Evolutionary conservation across 2,329 filamentous ascomycete genomes (phyloP), one percentile per base, ranked within the genome.

Genomic region (Davidsoniella virescens): DNA sequence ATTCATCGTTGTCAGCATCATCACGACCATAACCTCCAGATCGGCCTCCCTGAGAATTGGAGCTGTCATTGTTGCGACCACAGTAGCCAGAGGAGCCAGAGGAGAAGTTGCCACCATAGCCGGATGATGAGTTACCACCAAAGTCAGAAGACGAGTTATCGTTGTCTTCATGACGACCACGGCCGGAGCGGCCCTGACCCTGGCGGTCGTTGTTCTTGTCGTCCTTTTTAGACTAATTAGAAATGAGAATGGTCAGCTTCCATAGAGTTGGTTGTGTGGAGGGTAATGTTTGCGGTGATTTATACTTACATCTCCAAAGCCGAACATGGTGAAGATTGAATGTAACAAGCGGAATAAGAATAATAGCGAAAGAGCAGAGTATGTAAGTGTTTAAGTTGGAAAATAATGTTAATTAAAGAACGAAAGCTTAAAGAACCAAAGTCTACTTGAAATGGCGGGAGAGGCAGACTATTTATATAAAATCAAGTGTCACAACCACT

Each of bases 131-230:
- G 54, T 38, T 49, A 52, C 55, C 51, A 33, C 55, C 57, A 29
- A 29, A 29, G 2, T 7, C 26, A 29, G 26, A 29, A 29, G 26
- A 29, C 26, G 6, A 29, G 5, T 29, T 29, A 42, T 58, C 58
- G 33, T 52, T 56, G 20, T 53, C 53, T 20, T 54, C 50, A 50
- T 54, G 51, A 38, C 46, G 16, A 14, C 54, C 54, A 36, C 46
- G 45, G 38, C 12, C 25, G 46, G 54, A 53, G 7, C 52, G 55
- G 33, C 58, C 58, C 43, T 56, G 55, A 38, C 58, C 57, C 43
- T 56, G 55, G 14, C 47, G 51, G 50, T 55, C 54, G n/a, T 52
- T 44, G 54, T 52, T 52, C 52, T 47, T 29, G 42, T 50, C 43
- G 42, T 50, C 33, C 36, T 50, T 45, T 36, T 50, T n/a, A 16